phyloP scores from a whole-genome alignment of 1,139 yeast genomes.

The Petasospora fabianii region DNA sequence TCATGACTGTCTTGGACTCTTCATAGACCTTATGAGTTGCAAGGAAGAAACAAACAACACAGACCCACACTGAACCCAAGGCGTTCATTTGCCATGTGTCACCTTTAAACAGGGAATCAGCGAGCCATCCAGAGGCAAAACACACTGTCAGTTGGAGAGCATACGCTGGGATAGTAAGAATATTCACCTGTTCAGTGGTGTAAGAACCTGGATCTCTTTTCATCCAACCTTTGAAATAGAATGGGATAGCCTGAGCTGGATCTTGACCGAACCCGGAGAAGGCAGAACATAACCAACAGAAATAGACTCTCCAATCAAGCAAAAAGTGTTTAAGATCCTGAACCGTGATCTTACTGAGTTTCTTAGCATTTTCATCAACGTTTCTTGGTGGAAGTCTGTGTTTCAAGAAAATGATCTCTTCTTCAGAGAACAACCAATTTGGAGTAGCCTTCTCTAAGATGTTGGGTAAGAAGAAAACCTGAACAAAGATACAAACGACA shows the following conservation, averaged over 20 bases:
- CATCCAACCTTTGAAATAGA: conserved; percentile 15
- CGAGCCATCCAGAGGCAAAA: conserved; percentile 38
- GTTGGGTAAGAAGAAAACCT: conserved; percentile 55
- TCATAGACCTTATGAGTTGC: conserved; percentile 12
- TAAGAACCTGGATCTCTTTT: conserved; percentile 38
- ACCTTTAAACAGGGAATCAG: conserved; percentile 31
- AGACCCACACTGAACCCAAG: conserved; percentile 6
- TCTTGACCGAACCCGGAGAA: conserved; percentile 31
- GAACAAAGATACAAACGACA: conserved; percentile 43
- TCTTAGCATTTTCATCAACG: conserved; percentile 16
- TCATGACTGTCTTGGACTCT: conserved; percentile 6
- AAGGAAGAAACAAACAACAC: conserved; percentile 10
- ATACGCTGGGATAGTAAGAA: conserved; percentile 46
- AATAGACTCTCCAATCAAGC: conserved; percentile 41
- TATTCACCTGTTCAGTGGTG: conserved; percentile 43
- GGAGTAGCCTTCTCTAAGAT: conserved; percentile 48
- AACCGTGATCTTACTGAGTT: conserved; percentile 16
- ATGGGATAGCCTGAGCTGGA: conserved; percentile 9
- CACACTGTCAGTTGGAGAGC: conserved; percentile 38
- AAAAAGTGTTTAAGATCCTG: conserved; percentile 31
- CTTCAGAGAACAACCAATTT: conserved; percentile 32
- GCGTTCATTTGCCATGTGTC: conserved; percentile 11
- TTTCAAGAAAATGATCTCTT: conserved; percentile 38
- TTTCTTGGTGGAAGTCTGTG: conserved; percentile 33
- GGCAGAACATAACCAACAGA: conserved; percentile 51